Conservation (phyloP, 768 basidiomycete species). For the Hygrophoropsis aurantiaca region DNA sequence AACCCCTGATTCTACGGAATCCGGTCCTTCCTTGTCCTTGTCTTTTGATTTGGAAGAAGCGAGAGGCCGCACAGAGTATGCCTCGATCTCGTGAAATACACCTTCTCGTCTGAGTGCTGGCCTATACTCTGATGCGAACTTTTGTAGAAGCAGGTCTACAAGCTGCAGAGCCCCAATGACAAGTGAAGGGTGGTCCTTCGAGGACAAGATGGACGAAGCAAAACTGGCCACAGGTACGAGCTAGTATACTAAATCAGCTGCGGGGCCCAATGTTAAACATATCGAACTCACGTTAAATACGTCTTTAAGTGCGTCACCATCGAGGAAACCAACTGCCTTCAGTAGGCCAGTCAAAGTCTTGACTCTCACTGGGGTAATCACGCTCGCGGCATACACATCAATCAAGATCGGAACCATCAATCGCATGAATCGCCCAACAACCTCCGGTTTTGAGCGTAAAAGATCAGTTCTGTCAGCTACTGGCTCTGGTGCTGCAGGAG, state of each 20-base stretch:
- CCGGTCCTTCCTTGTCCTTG: constrained; percentile 35
- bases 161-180: constrained; percentile 90
- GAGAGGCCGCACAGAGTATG: constrained; percentile 64
- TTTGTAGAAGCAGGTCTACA: constrained; percentile 85
- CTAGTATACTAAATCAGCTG: constrained; percentile 38
- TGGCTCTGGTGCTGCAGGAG: constrained; percentile 28
- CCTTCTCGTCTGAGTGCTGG: constrained; percentile 93
- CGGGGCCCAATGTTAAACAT: constrained; percentile 1
- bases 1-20: constrained; percentile 32
- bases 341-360: constrained; percentile 87
- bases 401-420: constrained; percentile 91
- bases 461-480: constrained; percentile 68
- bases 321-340: constrained; percentile 89
- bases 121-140: constrained; percentile 81
- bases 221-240: constrained; percentile 95
- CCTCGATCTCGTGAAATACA: constrained; percentile 92
- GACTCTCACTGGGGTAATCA: constrained; percentile 80
- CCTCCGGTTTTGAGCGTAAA: constrained; percentile 68
- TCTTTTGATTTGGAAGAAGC: constrained; percentile 53
- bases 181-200: constrained; percentile 84
- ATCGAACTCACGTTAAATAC: constrained; percentile 71
- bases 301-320: constrained; percentile 68
- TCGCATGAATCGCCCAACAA: constrained; percentile 83
- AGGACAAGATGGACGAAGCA: constrained; percentile 90
- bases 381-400: constrained; percentile 99